phyloP scores from a whole-genome alignment of 2,329 filamentous ascomycete species.

The Rosellinia necatrix region DNA sequence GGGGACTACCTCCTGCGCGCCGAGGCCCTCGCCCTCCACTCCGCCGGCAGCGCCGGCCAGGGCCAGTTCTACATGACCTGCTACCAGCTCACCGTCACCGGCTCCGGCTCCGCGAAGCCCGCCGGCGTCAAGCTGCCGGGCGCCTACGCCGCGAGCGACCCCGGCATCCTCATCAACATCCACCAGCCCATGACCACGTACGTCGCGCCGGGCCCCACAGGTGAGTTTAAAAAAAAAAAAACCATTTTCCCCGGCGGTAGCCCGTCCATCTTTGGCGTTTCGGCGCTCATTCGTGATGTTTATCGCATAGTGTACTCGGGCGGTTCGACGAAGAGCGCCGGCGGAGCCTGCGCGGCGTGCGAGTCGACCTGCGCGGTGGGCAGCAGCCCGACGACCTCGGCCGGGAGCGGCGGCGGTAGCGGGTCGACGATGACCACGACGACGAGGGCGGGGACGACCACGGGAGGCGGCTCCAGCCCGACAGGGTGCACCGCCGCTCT shows the following conservation, averaged over 20 bases:
- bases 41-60: constrained; percentile 38
- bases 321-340: constrained; percentile 36
- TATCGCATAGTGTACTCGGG: constrained; percentile 23
- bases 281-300: background rate
- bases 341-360: constrained; percentile 34
- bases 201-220: constrained; percentile 38
- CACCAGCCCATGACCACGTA: constrained; percentile 38
- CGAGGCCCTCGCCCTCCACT: constrained; percentile 51
- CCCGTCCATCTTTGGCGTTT: background rate
- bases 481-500: constrained; percentile 30
- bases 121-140: constrained; percentile 41
- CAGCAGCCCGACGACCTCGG: constrained; percentile 25
- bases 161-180: constrained; percentile 42
- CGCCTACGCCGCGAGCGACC: constrained; percentile 38
- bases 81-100: constrained; percentile 40
- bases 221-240: too few species aligned
- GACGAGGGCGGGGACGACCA: constrained; percentile 9
- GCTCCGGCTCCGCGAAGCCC: constrained; percentile 34
- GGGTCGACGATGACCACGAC: constrained; percentile 18
- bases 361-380: constrained; percentile 35
- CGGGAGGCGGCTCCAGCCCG: constrained; percentile 10
- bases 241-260: too few species aligned
- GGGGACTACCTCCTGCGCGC: constrained; percentile 52
- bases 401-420: constrained; percentile 5
- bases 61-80: constrained; percentile 42